Evolutionary conservation across 139 green algal species (phyloP).

Genomic region (Spirogloea muscicola): DNA sequence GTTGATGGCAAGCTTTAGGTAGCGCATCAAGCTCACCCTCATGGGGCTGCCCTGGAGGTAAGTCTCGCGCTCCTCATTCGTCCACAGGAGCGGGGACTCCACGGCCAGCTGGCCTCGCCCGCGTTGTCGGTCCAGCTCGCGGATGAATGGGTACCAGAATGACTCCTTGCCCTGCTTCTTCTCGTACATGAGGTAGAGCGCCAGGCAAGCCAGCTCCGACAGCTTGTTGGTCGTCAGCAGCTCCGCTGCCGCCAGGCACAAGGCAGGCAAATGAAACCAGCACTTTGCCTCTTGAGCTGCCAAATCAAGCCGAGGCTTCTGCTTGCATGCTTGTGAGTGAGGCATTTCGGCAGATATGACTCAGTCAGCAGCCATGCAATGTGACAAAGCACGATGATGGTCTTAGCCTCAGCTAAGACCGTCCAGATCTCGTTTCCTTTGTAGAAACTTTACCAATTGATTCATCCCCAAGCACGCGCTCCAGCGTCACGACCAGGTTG

Average conservation of each 20-base stretch:
- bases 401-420: background rate
- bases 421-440: background rate
- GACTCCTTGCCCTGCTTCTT: constrained; percentile 77
- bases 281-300: background rate
- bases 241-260: constrained; percentile 59
- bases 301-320: background rate
- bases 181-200: constrained; percentile 92
- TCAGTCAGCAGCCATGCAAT: background rate
- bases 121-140: constrained; percentile 79
- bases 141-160: constrained; percentile 82
- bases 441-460: constrained; percentile 52
- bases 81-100: constrained; percentile 81
- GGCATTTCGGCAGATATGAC: background rate
- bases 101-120: constrained; percentile 61
- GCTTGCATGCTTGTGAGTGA: background rate
- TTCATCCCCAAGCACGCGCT: constrained; percentile 76
- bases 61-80: constrained; percentile 60
- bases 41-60: constrained; percentile 73
- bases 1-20: too few species aligned
- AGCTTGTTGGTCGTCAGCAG: constrained; percentile 89
- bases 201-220: constrained; percentile 79
- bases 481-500: constrained; percentile 75
- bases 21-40: constrained; percentile 59
- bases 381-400: background rate
- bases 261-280: background rate